Percentiles rank a stretch among this genome's conserved stretches.
phyloP scores from a whole-genome alignment of 176 grass and related monocot species.

The Oryza officinalis region DNA sequence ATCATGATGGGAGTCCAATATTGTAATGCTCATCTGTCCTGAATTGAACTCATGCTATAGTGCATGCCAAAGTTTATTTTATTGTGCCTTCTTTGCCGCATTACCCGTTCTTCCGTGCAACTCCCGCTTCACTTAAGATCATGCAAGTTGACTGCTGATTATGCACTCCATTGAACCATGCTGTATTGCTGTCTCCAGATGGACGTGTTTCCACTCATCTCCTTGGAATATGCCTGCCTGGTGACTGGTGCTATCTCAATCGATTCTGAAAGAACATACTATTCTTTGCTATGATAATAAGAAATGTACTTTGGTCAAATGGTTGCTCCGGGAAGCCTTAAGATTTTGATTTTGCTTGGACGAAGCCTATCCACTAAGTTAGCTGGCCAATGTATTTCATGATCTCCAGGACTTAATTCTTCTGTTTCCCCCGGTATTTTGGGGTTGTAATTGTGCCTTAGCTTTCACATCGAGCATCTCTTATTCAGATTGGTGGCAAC shows the following conservation, averaged over 20 bases:
- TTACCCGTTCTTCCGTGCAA: constrained; percentile 30
- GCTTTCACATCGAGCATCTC: neutral
- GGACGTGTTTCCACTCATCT: constrained; percentile 23
- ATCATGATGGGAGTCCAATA: neutral
- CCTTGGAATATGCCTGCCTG: constrained; percentile 24
- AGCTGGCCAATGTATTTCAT: neutral
- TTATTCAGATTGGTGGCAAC: constrained; percentile 26
- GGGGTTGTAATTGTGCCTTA: neutral
- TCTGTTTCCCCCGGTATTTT: neutral
- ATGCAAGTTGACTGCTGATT: constrained; percentile 30
- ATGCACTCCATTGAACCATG: neutral
- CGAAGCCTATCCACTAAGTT: neutral
- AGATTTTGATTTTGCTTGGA: constrained; percentile 27
- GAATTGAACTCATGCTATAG: constrained; percentile 6
- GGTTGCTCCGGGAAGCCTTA: constrained; percentile 29
- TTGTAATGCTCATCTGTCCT: neutral
- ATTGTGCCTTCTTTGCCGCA: neutral
- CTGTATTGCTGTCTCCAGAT: neutral
- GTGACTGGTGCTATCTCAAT: constrained; percentile 18
- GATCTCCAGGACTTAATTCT: neutral
- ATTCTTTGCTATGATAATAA: constrained; percentile 21
- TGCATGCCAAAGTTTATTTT: neutral
- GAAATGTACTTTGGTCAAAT: constrained; percentile 35
- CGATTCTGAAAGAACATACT: constrained; percentile 22
- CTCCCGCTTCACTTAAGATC: constrained; percentile 41